phyloP scores from a whole-genome alignment of 2,329 filamentous ascomycete species.

The Trichophaea hybrida region DNA sequence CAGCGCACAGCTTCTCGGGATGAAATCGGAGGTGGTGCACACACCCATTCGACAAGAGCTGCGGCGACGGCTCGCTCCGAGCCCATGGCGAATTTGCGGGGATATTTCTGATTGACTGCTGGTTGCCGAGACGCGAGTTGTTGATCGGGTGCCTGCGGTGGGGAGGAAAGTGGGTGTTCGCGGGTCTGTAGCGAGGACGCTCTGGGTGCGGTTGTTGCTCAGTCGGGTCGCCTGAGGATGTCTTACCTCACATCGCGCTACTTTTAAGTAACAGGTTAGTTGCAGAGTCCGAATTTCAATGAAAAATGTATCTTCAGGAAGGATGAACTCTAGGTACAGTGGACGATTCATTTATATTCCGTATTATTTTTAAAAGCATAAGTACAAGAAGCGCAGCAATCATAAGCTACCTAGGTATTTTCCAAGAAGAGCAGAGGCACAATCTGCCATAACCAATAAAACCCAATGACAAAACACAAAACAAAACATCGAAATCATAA shows the following conservation, averaged over 20 bases:
- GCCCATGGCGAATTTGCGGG: neutral
- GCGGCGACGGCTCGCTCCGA: conserved; percentile 14
- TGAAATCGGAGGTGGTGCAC: conserved; percentile 8
- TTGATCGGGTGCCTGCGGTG: neutral
- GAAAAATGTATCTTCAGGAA: neutral
- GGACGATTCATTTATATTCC: neutral
- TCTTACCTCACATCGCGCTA: neutral
- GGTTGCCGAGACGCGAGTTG: neutral
- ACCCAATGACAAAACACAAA: neutral
- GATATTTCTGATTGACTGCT: neutral
- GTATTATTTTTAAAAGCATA: neutral
- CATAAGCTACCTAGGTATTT: neutral
- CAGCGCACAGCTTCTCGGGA: neutral
- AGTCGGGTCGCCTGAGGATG: neutral
- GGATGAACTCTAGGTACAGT: neutral
- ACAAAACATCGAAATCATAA: neutral
- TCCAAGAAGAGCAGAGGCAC: neutral
- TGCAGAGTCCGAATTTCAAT: neutral
- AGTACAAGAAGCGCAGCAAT: neutral
- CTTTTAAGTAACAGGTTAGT: neutral
- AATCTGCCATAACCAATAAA: neutral
- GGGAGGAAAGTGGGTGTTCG: neutral
- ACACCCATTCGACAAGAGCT: conserved; percentile 28
- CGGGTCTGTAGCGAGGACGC: neutral
- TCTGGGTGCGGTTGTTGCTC: neutral